Conservation (phyloP, 2,329 filamentous ascomycete species). For the Penicillium nordicum region DNA sequence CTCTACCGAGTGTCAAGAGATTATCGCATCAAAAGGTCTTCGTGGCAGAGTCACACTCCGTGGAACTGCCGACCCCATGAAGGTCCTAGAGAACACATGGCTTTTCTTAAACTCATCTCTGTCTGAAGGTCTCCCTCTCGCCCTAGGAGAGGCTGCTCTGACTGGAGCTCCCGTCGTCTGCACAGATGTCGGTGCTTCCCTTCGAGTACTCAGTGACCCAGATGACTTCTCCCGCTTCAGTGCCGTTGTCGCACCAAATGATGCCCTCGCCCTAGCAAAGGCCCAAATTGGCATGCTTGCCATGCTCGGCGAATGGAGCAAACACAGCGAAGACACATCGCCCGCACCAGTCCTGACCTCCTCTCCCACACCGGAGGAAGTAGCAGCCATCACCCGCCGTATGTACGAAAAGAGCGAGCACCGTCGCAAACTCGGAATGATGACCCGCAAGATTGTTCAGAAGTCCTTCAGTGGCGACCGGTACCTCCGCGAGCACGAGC, state of each 20-base stretch:
- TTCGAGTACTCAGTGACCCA: constrained; percentile 41
- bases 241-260: constrained; percentile 63
- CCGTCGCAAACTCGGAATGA: constrained; percentile 57
- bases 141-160: constrained; percentile 46
- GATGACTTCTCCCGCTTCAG: constrained; percentile 53
- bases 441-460: constrained; percentile 56
- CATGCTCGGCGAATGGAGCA: constrained; percentile 60
- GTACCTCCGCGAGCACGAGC: constrained; percentile 61
- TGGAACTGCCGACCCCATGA: constrained; percentile 56
- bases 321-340: constrained; percentile 54
- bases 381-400: constrained; percentile 52
- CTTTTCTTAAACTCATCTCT: constrained; percentile 51
- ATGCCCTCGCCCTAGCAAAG: constrained; percentile 57
- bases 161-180: constrained; percentile 46
- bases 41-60: constrained; percentile 51
- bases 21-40: constrained; percentile 55
- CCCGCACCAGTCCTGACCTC: constrained; percentile 46
- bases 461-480: constrained; percentile 58
- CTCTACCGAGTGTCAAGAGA: constrained; percentile 57
- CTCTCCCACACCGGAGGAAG: constrained; percentile 50
- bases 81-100: constrained; percentile 56
- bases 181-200: constrained; percentile 42
- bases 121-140: constrained; percentile 46
- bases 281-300: constrained; percentile 62
- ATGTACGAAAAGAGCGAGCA: constrained; percentile 61